Percentiles rank a stretch among this genome's conserved stretches.
phyloP scores from a whole-genome alignment of 305 asterid genomes.

The Fraxinus sp. region DNA sequence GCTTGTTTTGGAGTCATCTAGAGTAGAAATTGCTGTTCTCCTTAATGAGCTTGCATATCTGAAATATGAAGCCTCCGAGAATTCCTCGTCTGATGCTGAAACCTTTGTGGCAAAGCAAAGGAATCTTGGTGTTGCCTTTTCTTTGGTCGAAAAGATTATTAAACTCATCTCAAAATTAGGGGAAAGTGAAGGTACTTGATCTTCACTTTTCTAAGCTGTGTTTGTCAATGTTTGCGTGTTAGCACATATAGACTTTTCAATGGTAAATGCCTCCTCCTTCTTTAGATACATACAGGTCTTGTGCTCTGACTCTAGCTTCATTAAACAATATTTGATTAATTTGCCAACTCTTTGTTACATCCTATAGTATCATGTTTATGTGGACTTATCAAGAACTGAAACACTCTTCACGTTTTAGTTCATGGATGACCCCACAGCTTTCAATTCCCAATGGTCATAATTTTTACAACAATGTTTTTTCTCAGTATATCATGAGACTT shows the following conservation, averaged over 20 bases:
- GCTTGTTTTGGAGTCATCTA: conserved; percentile 84
- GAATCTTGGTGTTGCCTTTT: conserved; percentile 68
- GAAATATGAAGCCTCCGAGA: conserved; percentile 64
- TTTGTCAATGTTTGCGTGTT: neutral
- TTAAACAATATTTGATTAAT: neutral
- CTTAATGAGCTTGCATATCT: conserved; percentile 81
- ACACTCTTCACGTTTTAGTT: neutral
- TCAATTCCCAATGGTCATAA: neutral
- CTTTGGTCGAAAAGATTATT: conserved; percentile 82
- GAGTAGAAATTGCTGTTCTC: conserved; percentile 89
- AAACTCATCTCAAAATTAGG: conserved; percentile 64
- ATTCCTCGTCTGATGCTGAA: conserved; percentile 49
- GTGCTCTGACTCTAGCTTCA: neutral
- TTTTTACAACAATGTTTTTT: neutral
- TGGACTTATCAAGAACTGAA: neutral
- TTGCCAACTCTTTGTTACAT: neutral
- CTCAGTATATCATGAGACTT: neutral
- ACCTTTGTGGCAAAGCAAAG: conserved; percentile 45
- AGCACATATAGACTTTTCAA: neutral
- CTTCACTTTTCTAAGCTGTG: conserved; percentile 11
- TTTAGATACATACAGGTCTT: neutral
- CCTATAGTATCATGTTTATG: neutral
- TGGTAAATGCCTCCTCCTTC: neutral
- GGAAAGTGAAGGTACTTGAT: conserved; percentile 59
- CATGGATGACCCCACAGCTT: neutral